These are phyloP conservation scores for Platanus orientalis DNA, from an alignment of 164 flowering plant species.

Conservation along the genomic window DNA sequence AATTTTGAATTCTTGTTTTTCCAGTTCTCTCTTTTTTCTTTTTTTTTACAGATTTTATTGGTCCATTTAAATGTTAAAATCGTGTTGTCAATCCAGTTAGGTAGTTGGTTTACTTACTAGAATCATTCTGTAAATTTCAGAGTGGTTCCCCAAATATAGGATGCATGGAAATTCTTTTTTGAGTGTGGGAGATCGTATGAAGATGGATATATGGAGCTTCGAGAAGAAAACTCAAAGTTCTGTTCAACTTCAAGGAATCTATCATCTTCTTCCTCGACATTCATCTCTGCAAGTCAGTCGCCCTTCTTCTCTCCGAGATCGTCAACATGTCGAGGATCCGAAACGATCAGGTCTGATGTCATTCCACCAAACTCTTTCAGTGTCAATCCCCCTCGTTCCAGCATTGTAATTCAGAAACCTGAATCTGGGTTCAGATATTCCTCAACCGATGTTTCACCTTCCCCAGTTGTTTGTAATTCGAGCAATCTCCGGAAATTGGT, in stretches of 20 bases:
- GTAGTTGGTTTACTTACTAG: constrained; percentile 17
- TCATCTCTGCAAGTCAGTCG: constrained; percentile 82
- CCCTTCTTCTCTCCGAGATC: constrained; percentile 94
- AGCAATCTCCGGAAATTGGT: constrained; percentile 16
- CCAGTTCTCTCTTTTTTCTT: background rate
- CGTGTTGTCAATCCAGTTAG: background rate
- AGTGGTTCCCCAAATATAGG: constrained; percentile 13
- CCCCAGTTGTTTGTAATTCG: constrained; percentile 13
- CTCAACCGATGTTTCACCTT: constrained; percentile 23
- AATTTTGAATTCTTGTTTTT: background rate
- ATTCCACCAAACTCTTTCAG: constrained; percentile 21
- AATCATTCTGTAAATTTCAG: constrained; percentile 22
- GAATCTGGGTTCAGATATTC: constrained; percentile 27
- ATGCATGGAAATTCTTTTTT: constrained; percentile 27
- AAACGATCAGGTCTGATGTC: constrained; percentile 32
- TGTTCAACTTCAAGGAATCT: constrained; percentile 56
- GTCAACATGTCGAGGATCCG: constrained; percentile 53
- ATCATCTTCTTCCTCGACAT: constrained; percentile 88
- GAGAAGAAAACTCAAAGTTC: constrained; percentile 58
- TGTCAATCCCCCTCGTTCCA: constrained; percentile 23
- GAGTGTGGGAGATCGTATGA: constrained; percentile 18
- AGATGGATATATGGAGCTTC: constrained; percentile 56
- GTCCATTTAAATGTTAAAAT: background rate
- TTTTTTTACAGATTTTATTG: background rate
- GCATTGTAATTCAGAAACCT: constrained; percentile 25